phyloP scores from a whole-genome alignment of 208 protist genomes.

The Trypanosoma melophagium region DNA sequence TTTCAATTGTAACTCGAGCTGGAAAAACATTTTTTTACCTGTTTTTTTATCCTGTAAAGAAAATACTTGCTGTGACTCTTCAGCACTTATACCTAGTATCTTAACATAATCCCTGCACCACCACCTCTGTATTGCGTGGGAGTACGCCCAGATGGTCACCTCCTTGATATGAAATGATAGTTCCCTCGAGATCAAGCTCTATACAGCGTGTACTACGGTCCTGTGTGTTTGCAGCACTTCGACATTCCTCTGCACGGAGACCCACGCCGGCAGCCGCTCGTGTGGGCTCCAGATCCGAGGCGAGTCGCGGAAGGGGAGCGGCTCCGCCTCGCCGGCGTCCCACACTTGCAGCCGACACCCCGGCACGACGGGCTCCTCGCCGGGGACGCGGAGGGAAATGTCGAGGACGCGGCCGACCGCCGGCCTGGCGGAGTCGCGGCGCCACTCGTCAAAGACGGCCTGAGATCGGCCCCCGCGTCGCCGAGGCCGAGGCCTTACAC shows the following conservation, averaged over 20 bases:
- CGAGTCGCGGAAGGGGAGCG: constrained; percentile 81
- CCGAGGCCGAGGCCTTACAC: constrained; percentile 78
- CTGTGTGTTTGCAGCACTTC: constrained; percentile 61
- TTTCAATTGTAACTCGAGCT: constrained; percentile 67
- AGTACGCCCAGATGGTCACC: constrained; percentile 95
- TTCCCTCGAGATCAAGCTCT: constrained; percentile 80
- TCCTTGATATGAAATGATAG: constrained; percentile 90
- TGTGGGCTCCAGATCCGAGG: constrained; percentile 86
- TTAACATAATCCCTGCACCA: constrained; percentile 83
- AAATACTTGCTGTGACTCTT: constrained; percentile 71
- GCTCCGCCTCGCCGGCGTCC: constrained; percentile 63
- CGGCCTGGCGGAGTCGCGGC: constrained; percentile 78
- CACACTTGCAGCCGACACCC: constrained; percentile 85
- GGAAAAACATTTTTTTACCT: constrained; percentile 90
- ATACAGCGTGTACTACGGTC: constrained; percentile 83
- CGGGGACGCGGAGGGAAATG: constrained; percentile 68
- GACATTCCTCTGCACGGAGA: constrained; percentile 61
- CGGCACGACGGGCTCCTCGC: constrained; percentile 75
- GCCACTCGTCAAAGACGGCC: constrained; percentile 87
- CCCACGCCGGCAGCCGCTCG: constrained; percentile 84
- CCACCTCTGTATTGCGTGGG: constrained; percentile 82
- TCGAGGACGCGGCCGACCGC: constrained; percentile 68
- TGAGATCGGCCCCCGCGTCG: constrained; percentile 76
- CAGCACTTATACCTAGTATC: constrained; percentile 51
- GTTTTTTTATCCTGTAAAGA: constrained; percentile 85